phyloP scores from a whole-genome alignment of 2,329 filamentous ascomycete genomes.

The Stemphylium lycopersici region DNA sequence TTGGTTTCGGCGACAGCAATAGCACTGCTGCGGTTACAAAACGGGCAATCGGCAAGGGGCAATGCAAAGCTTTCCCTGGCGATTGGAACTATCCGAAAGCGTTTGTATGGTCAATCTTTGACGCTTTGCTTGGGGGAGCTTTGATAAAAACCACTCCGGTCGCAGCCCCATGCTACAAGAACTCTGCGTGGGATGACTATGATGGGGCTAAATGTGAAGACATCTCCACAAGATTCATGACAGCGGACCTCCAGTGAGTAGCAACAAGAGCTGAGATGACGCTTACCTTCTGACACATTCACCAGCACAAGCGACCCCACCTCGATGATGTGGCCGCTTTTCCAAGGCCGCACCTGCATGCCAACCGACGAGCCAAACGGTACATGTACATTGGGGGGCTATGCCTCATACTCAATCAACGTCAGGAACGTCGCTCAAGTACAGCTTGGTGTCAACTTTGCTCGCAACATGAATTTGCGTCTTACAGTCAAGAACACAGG shows the following conservation, averaged over 20 bases:
- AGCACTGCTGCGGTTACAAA: background rate
- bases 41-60: background rate
- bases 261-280: background rate
- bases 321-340: constrained; percentile 34
- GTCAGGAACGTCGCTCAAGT: constrained; percentile 23
- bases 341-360: constrained; percentile 33
- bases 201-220: constrained; percentile 21
- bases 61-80: constrained; percentile 31
- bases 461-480: constrained; percentile 25
- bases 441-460: constrained; percentile 26
- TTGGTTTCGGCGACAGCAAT: constrained; percentile 42
- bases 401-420: constrained; percentile 23
- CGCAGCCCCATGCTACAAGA: constrained; percentile 30
- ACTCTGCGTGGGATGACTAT: constrained; percentile 14
- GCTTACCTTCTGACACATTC: background rate
- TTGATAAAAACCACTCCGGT: constrained; percentile 30
- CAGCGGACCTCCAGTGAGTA: constrained; percentile 14
- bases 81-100: constrained; percentile 25
- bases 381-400: constrained; percentile 23
- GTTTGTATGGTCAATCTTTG: constrained; percentile 24
- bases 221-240: constrained; percentile 17
- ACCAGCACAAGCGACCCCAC: constrained; percentile 26
- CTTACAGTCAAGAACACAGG: constrained; percentile 28
- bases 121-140: constrained; percentile 20
- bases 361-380: constrained; percentile 16